Percentiles rank a stretch among this genome's conserved stretches.
Evolutionary conservation across 2,329 filamentous ascomycete genomes (phyloP).

Genomic region (Nothomitra cinnamomea): DNA sequence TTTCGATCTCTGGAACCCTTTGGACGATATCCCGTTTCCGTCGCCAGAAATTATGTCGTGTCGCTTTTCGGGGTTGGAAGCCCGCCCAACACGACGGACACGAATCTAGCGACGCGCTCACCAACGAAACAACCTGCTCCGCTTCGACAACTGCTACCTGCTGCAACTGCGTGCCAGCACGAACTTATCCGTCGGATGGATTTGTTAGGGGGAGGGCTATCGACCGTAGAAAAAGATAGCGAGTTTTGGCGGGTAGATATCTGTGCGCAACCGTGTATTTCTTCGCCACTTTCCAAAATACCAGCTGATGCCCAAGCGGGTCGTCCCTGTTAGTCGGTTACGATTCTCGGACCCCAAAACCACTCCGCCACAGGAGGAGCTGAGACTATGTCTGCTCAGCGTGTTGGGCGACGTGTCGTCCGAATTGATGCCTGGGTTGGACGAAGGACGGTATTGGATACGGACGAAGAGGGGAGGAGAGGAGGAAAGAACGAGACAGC

Average conservation of each 20-base stretch:
- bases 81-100: no score
- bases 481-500: no score
- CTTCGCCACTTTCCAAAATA: background rate
- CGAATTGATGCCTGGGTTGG: no score
- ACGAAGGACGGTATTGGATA: no score
- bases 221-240: background rate
- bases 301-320: background rate
- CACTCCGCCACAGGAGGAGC: no score
- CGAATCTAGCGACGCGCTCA: conserved; percentile 2
- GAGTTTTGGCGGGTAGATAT: conserved; percentile 1
- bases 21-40: no score
- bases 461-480: no score
- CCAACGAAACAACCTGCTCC: background rate
- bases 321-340: background rate
- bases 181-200: background rate
- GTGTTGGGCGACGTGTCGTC: no score
- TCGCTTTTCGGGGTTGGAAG: no score
- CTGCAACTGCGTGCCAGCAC: background rate
- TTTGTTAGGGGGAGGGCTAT: background rate
- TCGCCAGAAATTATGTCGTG: no score
- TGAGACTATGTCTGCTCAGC: no score
- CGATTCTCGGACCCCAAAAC: background rate
- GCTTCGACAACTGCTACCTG: background rate
- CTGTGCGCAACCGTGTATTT: background rate
- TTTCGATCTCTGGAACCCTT: no score